These are phyloP conservation scores for Heritiera fomes DNA, from an alignment of 345 rosid genomes.

Conservation along the genomic window DNA sequence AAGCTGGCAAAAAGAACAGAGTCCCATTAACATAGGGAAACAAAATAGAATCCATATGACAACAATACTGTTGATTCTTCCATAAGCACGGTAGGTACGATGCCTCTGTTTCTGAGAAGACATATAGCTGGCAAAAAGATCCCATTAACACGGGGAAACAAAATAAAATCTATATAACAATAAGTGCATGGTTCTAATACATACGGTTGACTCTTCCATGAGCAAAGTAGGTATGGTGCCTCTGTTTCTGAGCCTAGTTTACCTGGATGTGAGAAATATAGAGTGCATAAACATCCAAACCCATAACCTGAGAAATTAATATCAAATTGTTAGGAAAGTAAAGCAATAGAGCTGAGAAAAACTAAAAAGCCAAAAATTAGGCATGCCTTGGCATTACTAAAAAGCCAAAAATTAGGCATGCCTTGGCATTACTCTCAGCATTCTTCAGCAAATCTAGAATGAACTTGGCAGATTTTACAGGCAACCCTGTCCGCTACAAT, in stretches of 20 bases:
- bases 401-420: slow-evolving; percentile 17
- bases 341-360: neutral
- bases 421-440: slow-evolving; percentile 97
- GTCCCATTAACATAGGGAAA: too few relatives aligned
- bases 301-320: slow-evolving; percentile 61
- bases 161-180: neutral
- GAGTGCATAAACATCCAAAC: slow-evolving; percentile 88
- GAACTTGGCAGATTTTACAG: slow-evolving; percentile 78
- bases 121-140: neutral
- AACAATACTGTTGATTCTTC: too few relatives aligned
- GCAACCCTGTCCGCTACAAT: slow-evolving; percentile 96
- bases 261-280: slow-evolving; percentile 77
- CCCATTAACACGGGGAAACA: neutral
- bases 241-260: slow-evolving; percentile 93
- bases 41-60: too few relatives aligned
- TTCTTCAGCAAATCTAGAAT: slow-evolving; percentile 91
- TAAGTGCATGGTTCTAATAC: neutral
- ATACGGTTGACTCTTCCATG: slow-evolving; percentile 68
- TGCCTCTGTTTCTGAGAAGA: slow-evolving; percentile 63
- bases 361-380: neutral
- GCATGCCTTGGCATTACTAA: too few relatives aligned
- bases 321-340: neutral
- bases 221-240: slow-evolving; percentile 94
- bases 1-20: slow-evolving; percentile 46
- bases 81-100: slow-evolving; percentile 92